Base-by-base conservation (phyloP, 768 basidiomycete genomes). In the Hebeloma cylindrosporum region DNA sequence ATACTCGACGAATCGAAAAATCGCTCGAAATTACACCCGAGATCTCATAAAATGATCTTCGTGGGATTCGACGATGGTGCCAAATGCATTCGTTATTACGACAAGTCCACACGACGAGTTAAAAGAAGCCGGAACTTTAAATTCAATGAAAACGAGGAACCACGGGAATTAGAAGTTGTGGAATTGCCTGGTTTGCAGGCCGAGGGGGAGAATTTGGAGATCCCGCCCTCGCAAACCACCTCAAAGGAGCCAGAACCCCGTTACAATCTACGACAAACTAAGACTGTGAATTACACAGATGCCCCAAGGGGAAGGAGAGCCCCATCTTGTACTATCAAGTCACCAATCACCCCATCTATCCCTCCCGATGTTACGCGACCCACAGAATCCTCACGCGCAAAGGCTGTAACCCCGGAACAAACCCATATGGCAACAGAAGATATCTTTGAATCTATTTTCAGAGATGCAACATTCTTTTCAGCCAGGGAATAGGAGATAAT, bases 61-160 rank as follows among this genome's bases (percentile, higher is more conserved):
- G n/a, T n/a, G n/a, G n/a, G n/a, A n/a, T n/a, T n/a, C n/a, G n/a
- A n/a, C n/a, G n/a, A n/a, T n/a, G n/a, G n/a, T n/a, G n/a, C n/a
- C n/a, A n/a, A 45, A 45, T 37, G 35, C 11, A 28, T 45, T 21
- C 35, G 44, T n/a, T 45, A 45, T 38, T 45, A 45, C 23, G 44
- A 45, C 21, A 33, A 33, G 31, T n/a, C n/a, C n/a, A n/a, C n/a
- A n/a, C n/a, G n/a, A n/a, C n/a, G n/a, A n/a, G n/a, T n/a, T n/a
- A n/a, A n/a, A n/a, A n/a, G n/a, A n/a, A n/a, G n/a, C n/a, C n/a
- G n/a, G n/a, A n/a, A n/a, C n/a, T n/a, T n/a, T n/a, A 26, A 21
- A 2, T 46, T 46, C 29, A 39, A 32, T 23, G 45, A 46, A 17
- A 46, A 46, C 33, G 45, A 47, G 22, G 45, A 40, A n/a, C 22